A percentile compares a stretch with the other conserved stretches of the same genome.
Evolutionary conservation across 805 yeast species (phyloP).

Genomic region (Wickerhamomyces xylosicus): DNA sequence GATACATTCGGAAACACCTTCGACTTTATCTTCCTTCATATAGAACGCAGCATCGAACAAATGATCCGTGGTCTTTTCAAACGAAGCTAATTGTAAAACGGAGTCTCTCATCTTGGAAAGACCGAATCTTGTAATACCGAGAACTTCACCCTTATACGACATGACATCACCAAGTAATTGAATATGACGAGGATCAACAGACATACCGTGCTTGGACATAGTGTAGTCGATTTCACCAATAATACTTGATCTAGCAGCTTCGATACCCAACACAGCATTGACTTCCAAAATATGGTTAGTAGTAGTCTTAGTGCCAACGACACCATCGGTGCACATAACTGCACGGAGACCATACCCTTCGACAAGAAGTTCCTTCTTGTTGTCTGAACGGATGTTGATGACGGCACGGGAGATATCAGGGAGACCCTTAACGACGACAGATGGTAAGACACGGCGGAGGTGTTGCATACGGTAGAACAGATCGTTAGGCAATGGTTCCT

Average conservation of each 20-base stretch:
- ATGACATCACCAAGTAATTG: constrained; percentile 95
- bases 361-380: constrained; percentile 82
- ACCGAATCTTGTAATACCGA: constrained; percentile 97
- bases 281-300: constrained; percentile 94
- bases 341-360: constrained; percentile 96
- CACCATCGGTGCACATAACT: constrained; percentile 97
- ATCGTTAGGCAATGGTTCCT: constrained; percentile 31
- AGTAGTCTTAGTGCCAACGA: constrained; percentile 73
- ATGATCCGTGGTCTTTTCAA: constrained; percentile 97
- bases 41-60: constrained; percentile 96
- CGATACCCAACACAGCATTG: constrained; percentile 85
- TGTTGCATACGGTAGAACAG: constrained; percentile 85
- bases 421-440: constrained; percentile 86
- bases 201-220: constrained; percentile 99
- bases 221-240: constrained; percentile 93
- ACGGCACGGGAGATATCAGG: constrained; percentile 92
- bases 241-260: constrained; percentile 92
- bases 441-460: constrained; percentile 74
- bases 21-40: constrained; percentile 91
- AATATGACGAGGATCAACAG: constrained; percentile 98
- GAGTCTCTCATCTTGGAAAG: constrained; percentile 97
- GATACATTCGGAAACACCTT: constrained; percentile 97
- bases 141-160: constrained; percentile 97
- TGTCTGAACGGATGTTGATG: constrained; percentile 81
- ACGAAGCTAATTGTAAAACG: constrained; percentile 91